phyloP scores from a whole-genome alignment of 352 stramenopile genomes.

The Phytopythium kandeliae region DNA sequence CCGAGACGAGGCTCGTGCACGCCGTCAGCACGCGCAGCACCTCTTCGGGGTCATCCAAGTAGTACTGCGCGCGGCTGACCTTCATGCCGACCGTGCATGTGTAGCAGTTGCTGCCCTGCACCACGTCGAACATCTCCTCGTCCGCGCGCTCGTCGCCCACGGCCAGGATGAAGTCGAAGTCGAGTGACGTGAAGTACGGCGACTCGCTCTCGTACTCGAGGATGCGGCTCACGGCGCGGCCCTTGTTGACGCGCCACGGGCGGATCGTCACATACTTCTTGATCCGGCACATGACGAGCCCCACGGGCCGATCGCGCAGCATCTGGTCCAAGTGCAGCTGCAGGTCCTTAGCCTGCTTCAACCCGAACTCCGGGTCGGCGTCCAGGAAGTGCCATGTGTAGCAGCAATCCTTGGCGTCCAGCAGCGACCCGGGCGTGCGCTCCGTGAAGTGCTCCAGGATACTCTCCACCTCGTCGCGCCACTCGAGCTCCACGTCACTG shows the following conservation, averaged over 20 bases:
- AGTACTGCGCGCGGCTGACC: conserved; percentile 83
- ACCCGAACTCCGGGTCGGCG: conserved; percentile 74
- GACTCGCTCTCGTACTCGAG: conserved; percentile 80
- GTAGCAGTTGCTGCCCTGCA: conserved; percentile 87
- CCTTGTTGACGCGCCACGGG: conserved; percentile 84
- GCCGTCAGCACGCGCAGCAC: conserved; percentile 70
- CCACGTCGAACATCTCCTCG: conserved; percentile 89
- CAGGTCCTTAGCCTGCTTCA: conserved; percentile 87
- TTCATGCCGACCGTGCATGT: conserved; percentile 86
- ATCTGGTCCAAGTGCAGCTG: conserved; percentile 89
- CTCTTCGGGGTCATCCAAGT: conserved; percentile 74
- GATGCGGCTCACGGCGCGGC: conserved; percentile 74
- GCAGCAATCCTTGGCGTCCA: conserved; percentile 84
- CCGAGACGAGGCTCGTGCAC: conserved; percentile 43
- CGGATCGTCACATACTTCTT: conserved; percentile 89
- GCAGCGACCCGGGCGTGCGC: conserved; percentile 74
- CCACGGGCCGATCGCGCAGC: conserved; percentile 76
- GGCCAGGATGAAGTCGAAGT: conserved; percentile 85
- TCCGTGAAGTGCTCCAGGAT: conserved; percentile 88
- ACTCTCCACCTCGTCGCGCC: conserved; percentile 69
- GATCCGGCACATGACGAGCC: conserved; percentile 84
- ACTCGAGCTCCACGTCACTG: conserved; percentile 74
- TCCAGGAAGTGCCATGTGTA: conserved; percentile 89
- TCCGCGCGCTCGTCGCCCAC: conserved; percentile 84
- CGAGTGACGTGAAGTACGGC: conserved; percentile 60